These are phyloP conservation scores for Metschnikowia cerradonensis DNA, from an alignment of 805 yeast species.

Conservation along the genomic window DNA sequence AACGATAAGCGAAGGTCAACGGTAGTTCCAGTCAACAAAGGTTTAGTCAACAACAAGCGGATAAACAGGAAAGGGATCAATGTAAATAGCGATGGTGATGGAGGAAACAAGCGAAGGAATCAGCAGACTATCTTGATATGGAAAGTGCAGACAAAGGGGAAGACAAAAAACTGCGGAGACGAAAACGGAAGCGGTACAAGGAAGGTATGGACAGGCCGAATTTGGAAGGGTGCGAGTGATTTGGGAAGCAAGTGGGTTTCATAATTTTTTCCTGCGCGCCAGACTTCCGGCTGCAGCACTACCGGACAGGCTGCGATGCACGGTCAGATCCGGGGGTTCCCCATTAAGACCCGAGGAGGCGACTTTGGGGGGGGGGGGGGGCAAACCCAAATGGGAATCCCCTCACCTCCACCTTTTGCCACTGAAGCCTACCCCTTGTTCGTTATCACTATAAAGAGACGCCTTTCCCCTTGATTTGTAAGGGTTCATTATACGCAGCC, in stretches of 20 bases:
- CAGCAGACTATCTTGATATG: not conserved
- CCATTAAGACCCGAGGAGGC: not conserved
- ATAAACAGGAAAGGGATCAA: no score
- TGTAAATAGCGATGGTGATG: not conserved
- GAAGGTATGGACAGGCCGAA: not conserved
- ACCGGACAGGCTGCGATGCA: not conserved
- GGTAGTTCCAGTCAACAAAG: no score
- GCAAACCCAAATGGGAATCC: no score
- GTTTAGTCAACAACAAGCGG: no score
- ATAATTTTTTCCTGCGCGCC: constrained; percentile 3
- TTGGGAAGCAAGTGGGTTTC: constrained; percentile 1
- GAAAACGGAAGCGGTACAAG: not conserved
- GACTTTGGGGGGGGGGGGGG: no score
- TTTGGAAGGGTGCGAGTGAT: constrained; percentile 2
- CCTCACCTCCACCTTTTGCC: no score
- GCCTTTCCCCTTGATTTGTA: no score
- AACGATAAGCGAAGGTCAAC: no score
- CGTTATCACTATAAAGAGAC: no score
- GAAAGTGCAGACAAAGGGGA: not conserved
- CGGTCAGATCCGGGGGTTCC: not conserved
- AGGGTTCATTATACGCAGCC: no score
- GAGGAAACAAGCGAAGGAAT: not conserved
- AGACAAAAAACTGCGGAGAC: not conserved
- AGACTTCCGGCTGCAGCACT: not conserved
- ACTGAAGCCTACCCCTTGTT: not conserved